A percentile compares a stretch with the other conserved stretches of the same genome.
Conservation (phyloP, 306 rosid genomes). For the Bauhinia variegata region DNA sequence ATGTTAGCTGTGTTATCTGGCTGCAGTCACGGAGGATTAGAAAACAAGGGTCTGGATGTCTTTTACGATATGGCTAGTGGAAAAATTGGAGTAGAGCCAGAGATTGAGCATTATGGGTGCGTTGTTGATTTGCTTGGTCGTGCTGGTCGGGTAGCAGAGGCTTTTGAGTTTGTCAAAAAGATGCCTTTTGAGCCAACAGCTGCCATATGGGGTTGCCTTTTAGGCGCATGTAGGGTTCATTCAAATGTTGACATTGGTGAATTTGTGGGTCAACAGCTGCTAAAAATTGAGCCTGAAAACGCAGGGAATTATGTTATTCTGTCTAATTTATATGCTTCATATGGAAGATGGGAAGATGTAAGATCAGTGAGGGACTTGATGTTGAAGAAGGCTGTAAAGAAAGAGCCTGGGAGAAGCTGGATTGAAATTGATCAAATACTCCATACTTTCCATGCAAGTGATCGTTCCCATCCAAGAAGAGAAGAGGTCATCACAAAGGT, state of each 20-base stretch:
- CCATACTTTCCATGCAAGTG: slow-evolving; percentile 81
- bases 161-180: slow-evolving; percentile 59
- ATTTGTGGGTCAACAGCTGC: slow-evolving; percentile 63
- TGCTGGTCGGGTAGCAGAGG: slow-evolving; percentile 68
- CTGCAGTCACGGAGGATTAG: slow-evolving; percentile 88
- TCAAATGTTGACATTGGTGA: slow-evolving; percentile 66
- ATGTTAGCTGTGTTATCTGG: slow-evolving; percentile 84
- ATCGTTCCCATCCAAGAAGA: slow-evolving; percentile 82
- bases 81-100: slow-evolving; percentile 59
- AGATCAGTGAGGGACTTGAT: slow-evolving; percentile 66
- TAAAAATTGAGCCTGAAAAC: slow-evolving; percentile 79
- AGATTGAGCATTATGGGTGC: slow-evolving; percentile 80
- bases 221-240: slow-evolving; percentile 86
- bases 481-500: slow-evolving; percentile 71
- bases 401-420: slow-evolving; percentile 90
- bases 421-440: slow-evolving; percentile 76
- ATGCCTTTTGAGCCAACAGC: slow-evolving; percentile 76
- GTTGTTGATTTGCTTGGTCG: slow-evolving; percentile 91
- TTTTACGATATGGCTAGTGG: slow-evolving; percentile 64
- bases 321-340: slow-evolving; percentile 82
- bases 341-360: slow-evolving; percentile 89
- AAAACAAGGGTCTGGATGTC: slow-evolving; percentile 68
- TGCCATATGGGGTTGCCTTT: slow-evolving; percentile 84
- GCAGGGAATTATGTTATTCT: slow-evolving; percentile 87
- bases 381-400: slow-evolving; percentile 62